These are phyloP conservation scores for Striga hermonthica DNA, from an alignment of 305 asterid genomes.

Conservation along the genomic window DNA sequence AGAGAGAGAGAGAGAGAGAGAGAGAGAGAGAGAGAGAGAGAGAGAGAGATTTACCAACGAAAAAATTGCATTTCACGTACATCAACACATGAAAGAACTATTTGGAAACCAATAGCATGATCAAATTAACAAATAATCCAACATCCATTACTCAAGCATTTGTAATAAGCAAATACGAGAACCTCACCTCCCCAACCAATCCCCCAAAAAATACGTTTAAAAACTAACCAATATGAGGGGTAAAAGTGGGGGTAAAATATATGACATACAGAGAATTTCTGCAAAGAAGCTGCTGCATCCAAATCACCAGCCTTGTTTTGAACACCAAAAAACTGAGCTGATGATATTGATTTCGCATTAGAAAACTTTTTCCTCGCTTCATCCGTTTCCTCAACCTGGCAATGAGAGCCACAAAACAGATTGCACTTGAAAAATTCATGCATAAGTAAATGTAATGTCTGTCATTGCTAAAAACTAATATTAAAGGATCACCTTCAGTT, in stretches of 20 bases:
- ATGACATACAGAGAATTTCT: slow-evolving; percentile 76
- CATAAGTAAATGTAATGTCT: slow-evolving; percentile 15
- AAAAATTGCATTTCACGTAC: not conserved
- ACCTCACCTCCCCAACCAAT: not conserved
- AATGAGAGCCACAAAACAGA: slow-evolving; percentile 25
- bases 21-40: no score
- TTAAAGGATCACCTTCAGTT: slow-evolving; percentile 4
- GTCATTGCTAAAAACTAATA: not conserved
- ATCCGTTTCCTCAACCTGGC: slow-evolving; percentile 86
- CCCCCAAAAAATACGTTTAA: not conserved
- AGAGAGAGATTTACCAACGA: not conserved
- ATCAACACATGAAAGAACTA: slow-evolving; percentile 11
- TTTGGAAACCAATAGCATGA: not conserved
- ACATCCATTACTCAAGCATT: slow-evolving; percentile 6
- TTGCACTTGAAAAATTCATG: slow-evolving; percentile 16
- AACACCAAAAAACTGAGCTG: slow-evolving; percentile 87
- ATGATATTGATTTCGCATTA: slow-evolving; percentile 92
- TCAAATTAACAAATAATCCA: slow-evolving; percentile 1
- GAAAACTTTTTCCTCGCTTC: slow-evolving; percentile 96
- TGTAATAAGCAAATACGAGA: not conserved
- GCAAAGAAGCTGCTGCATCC: slow-evolving; percentile 69
- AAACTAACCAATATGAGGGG: slow-evolving; percentile 5
- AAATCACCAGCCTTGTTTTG: slow-evolving; percentile 52
- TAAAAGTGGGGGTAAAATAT: slow-evolving; percentile 17
- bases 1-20: no score